Conservation (phyloP, 1,284 basidiomycete species). For the Cryptococcus sp. region DNA sequence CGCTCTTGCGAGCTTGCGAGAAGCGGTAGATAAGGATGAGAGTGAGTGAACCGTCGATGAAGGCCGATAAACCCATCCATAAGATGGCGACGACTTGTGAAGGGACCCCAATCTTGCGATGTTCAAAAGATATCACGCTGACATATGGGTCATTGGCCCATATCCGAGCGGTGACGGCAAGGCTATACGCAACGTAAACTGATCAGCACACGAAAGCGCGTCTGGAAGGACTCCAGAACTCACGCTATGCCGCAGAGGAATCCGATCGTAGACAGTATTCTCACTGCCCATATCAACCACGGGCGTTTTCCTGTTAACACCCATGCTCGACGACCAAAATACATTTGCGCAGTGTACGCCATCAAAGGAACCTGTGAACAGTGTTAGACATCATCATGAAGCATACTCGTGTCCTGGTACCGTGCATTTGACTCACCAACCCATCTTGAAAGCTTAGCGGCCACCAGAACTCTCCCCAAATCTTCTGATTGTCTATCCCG, state of each 20-base stretch:
- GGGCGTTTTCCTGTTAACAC: slow-evolving; percentile 23
- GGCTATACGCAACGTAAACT: slow-evolving; percentile 16
- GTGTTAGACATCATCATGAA: background rate
- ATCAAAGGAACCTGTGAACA: slow-evolving; percentile 30
- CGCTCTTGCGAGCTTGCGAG: slow-evolving; percentile 16
- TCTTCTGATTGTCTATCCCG: slow-evolving; percentile 21
- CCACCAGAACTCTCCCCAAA: slow-evolving; percentile 45
- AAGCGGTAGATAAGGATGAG: slow-evolving; percentile 27
- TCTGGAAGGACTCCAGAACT: slow-evolving; percentile 10
- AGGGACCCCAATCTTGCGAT: slow-evolving; percentile 30
- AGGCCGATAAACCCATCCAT: slow-evolving; percentile 45
- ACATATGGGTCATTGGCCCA: slow-evolving; percentile 38
- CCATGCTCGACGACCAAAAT: slow-evolving; percentile 38
- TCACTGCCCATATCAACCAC: slow-evolving; percentile 28
- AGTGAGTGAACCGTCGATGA: slow-evolving; percentile 36
- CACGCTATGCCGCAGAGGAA: slow-evolving; percentile 33
- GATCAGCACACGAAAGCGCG: background rate
- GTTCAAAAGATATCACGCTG: slow-evolving; percentile 12
- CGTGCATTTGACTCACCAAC: slow-evolving; percentile 26
- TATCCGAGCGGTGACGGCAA: slow-evolving; percentile 37
- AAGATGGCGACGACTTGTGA: slow-evolving; percentile 41
- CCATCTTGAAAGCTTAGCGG: slow-evolving; percentile 42
- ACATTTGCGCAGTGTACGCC: slow-evolving; percentile 39
- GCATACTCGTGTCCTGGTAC: no score
- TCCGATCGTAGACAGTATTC: slow-evolving; percentile 30